Evolutionary conservation across 768 basidiomycete species (phyloP), one percentile per base, ranked within the genome.

Genomic region (Gloeopeniophorella convolvens): DNA sequence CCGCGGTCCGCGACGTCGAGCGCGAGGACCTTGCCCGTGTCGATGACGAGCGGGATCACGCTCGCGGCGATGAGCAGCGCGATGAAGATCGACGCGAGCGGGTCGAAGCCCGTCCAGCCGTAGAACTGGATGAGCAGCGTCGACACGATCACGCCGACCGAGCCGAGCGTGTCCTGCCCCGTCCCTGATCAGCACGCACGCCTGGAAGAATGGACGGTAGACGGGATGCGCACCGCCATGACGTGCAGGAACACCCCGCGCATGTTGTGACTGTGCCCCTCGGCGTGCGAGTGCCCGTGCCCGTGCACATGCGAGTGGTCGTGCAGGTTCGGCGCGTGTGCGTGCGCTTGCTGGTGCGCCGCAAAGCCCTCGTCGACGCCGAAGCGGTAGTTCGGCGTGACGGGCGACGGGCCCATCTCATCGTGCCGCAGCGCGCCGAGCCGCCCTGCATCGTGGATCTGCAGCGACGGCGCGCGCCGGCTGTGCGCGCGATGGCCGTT

Each of bases 51-150:
- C 10, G 96, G 96, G 20, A 95, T 74, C 16, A 99, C 96, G 63
- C 92, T 95, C 5, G 90, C 94, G 18, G 91, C 90, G 59, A 99
- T 99, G 57, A 99, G 70, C 8, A 89, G 69, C 5, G 96, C 96
- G 57, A 99, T 99, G 67, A 99, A 95, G 24, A 99, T 71, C 8
- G 91, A 94, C 0, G 96, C 96, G 52, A 99, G 92, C 1, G 96
- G 96, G 67, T 99, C 96, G 64, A 97, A 99, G 16, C 93, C 93
- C 11, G 95, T 97, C 93, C 94, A 98, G 20, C 96, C 95, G 59
- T 96, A 98, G 54, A 83, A 83, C 63, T 94, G 85, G 54, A 99
- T 98, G 47, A 98, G 77, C 15, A 98, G 71, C 2, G 96, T 99
- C 21, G 96, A 98, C 45, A 97, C 78, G 63, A 99, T 99, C 15